phyloP scores from a whole-genome alignment of 176 grass and related monocot genomes.

The Pharus latifolius region DNA sequence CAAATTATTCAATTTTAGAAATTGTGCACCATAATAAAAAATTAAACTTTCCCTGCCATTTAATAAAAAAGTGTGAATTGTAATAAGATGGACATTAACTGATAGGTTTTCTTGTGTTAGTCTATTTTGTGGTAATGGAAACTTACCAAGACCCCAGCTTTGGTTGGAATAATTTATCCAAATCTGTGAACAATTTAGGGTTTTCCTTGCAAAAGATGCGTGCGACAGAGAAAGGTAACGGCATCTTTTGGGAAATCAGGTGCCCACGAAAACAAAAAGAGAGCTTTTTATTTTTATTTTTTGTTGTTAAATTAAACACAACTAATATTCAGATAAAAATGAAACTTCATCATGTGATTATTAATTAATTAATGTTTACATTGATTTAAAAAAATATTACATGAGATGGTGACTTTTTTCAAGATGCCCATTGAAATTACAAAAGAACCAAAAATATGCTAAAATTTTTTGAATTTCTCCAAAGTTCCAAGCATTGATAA shows the following conservation, averaged over 20 bases:
- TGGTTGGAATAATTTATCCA: neutral
- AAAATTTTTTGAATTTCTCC: no score
- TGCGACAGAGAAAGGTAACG: constrained; percentile 23
- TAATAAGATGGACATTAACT: constrained; percentile 20
- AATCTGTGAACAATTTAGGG: neutral
- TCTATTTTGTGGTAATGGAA: neutral
- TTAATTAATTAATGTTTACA: neutral
- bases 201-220: constrained; percentile 13
- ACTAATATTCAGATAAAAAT: constrained; percentile 26
- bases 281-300: constrained; percentile 9
- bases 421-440: neutral
- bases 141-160: neutral
- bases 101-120: constrained; percentile 24
- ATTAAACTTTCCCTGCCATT: neutral
- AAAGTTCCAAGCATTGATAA: no score
- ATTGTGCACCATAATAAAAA: neutral
- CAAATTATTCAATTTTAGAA: constrained; percentile 5
- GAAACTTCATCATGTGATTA: neutral
- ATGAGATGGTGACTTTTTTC: neutral
- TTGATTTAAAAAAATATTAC: constrained; percentile 14
- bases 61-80: neutral
- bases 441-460: neutral
- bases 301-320: constrained; percentile 4
- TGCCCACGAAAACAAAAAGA: neutral
- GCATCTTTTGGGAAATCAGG: neutral